Evolutionary conservation across 768 basidiomycete species (phyloP).

Genomic region (Tricholoma furcatifolium): DNA sequence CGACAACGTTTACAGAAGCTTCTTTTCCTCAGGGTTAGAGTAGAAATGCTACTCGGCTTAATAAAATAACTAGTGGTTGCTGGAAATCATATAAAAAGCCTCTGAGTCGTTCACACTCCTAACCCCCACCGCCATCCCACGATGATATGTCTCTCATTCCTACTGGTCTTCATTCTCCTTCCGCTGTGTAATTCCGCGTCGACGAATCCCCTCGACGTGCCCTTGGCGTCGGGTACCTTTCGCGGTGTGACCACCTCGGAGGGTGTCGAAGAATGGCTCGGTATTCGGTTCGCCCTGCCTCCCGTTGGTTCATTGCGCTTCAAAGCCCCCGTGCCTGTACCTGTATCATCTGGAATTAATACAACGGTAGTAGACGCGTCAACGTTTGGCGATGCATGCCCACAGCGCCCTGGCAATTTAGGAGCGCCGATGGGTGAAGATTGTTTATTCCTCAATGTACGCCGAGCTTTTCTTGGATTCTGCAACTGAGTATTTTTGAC

Average conservation of each 20-base stretch:
- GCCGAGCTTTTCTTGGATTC: not conserved
- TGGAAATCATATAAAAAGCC: not conserved
- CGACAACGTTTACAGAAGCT: too few relatives aligned
- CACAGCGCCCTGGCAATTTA: conserved; percentile 38
- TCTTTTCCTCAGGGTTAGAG: too few relatives aligned
- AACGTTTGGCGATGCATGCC: conserved; percentile 54
- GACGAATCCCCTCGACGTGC: conserved; percentile 32
- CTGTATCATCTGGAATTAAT: conserved; percentile 18
- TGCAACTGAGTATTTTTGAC: not conserved
- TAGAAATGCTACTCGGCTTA: too few relatives aligned
- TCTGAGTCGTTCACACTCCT: not conserved
- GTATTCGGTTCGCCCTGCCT: conserved; percentile 58
- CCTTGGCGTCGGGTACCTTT: conserved; percentile 43
- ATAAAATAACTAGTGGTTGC: not conserved
- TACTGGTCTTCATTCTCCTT: not conserved
- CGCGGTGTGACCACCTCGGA: conserved; percentile 41
- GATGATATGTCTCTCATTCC: not conserved
- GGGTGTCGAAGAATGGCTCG: conserved; percentile 56
- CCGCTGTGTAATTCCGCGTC: not conserved
- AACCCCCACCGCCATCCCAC: not conserved
- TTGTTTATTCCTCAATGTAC: conserved; percentile 54
- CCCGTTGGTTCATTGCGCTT: conserved; percentile 58
- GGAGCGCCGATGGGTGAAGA: conserved; percentile 50
- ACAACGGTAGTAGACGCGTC: conserved; percentile 37
- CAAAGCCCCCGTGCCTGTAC: conserved; percentile 49